Conservation (phyloP, 2,329 filamentous ascomycete genomes). For the Trichoderma atroviride region DNA sequence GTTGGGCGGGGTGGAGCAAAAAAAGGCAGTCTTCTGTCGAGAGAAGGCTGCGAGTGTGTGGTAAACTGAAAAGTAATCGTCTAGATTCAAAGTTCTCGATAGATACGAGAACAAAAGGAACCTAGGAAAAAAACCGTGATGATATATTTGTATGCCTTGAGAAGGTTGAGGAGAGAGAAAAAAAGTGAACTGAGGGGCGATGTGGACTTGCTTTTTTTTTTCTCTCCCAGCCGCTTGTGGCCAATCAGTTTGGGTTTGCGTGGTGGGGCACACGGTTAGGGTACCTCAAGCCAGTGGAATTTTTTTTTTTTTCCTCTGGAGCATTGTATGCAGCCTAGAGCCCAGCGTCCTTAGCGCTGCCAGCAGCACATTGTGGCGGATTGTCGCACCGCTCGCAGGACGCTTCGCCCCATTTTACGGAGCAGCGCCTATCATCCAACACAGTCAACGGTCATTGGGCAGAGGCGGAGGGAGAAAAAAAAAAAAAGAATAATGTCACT, state of each 20-base stretch:
- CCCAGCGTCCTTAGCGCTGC: not conserved
- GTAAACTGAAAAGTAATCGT: slow-evolving; percentile 36
- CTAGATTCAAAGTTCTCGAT: slow-evolving; percentile 56
- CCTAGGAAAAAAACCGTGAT: slow-evolving; percentile 44
- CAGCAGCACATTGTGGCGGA: slow-evolving; percentile 15
- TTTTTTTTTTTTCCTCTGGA: slow-evolving; percentile 12
- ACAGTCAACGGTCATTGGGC: slow-evolving; percentile 5
- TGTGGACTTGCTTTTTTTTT: slow-evolving; percentile 40
- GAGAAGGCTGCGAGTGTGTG: slow-evolving; percentile 40
- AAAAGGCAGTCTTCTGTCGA: slow-evolving; percentile 43
- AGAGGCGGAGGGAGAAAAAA: not conserved
- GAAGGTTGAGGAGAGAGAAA: slow-evolving; percentile 42
- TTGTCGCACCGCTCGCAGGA: slow-evolving; percentile 6
- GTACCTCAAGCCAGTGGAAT: slow-evolving; percentile 29
- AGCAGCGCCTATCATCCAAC: not conserved
- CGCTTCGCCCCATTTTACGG: slow-evolving; percentile 13
- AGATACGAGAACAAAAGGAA: slow-evolving; percentile 46
- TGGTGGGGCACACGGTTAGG: slow-evolving; percentile 32
- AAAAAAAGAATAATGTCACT: not conserved
- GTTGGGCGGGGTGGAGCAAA: slow-evolving; percentile 45
- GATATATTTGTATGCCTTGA: slow-evolving; percentile 38
- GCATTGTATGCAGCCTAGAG: not conserved
- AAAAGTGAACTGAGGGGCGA: slow-evolving; percentile 46
- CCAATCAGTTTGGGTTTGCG: slow-evolving; percentile 29
- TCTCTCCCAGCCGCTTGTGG: slow-evolving; percentile 30